Conservation (phyloP, 192 early-diverging fungal species). For the Podila epicladia region DNA sequence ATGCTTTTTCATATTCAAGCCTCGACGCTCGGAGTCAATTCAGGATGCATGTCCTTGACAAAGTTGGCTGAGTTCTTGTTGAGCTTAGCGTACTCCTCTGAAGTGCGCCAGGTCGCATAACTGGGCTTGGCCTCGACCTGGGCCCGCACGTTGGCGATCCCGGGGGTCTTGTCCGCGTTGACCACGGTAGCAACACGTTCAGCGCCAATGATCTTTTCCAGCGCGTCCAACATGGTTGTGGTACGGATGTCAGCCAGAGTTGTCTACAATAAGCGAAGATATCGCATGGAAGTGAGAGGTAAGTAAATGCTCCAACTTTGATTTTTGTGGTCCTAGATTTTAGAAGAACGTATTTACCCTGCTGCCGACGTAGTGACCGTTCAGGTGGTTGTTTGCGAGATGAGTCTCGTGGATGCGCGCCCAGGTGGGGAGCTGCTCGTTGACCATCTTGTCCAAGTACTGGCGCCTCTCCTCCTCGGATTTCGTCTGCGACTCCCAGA, state of each 20-base stretch:
- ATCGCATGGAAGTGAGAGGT: not conserved
- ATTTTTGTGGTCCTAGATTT: too few relatives aligned
- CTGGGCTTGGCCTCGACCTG: slow-evolving; percentile 21
- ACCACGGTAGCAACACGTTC: slow-evolving; percentile 13
- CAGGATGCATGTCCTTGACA: slow-evolving; percentile 17
- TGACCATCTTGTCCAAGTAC: slow-evolving; percentile 25
- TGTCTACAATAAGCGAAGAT: not conserved
- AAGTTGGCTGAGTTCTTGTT: slow-evolving; percentile 5
- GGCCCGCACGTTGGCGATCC: slow-evolving; percentile 11
- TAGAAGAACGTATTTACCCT: slow-evolving; percentile 9
- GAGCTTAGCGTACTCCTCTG: slow-evolving; percentile 29
- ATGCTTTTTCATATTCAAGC: too few relatives aligned
- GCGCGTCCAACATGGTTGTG: slow-evolving; percentile 17
- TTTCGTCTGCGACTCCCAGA: slow-evolving; percentile 26
- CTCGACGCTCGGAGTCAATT: not conserved
- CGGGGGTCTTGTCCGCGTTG: slow-evolving; percentile 24
- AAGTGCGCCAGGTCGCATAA: slow-evolving; percentile 19
- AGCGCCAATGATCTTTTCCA: slow-evolving; percentile 24
- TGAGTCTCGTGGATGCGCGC: slow-evolving; percentile 23
- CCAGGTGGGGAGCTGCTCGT: slow-evolving; percentile 6
- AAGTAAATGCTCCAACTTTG: too few relatives aligned
- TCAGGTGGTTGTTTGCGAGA: slow-evolving; percentile 16
- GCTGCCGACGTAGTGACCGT: slow-evolving; percentile 35
- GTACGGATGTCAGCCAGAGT: slow-evolving; percentile 31
- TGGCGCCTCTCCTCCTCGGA: slow-evolving; percentile 13